phyloP scores from a whole-genome alignment of 257 asterid genomes.

The Craterostigma plantagineum region DNA sequence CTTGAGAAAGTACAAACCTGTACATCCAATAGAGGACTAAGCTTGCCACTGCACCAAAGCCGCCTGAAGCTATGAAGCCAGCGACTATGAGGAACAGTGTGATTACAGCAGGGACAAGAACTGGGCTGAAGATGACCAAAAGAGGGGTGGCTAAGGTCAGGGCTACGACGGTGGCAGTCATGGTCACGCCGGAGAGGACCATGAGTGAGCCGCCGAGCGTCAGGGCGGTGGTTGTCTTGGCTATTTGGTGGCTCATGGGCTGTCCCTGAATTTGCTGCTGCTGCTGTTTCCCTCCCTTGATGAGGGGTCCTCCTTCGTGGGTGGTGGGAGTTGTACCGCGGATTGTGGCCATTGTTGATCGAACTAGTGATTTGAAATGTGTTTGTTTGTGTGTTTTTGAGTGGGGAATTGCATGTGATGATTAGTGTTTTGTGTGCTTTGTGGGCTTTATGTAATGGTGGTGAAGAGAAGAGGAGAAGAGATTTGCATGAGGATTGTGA shows the following conservation, averaged over 20 bases:
- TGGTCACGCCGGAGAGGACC: constrained; percentile 66
- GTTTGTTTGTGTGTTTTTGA: not conserved
- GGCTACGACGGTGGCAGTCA: constrained; percentile 58
- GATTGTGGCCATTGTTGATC: not conserved
- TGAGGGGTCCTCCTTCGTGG: constrained; percentile 5
- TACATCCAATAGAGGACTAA: constrained; percentile 90
- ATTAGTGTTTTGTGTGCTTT: too few relatives aligned
- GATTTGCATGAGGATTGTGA: constrained; percentile 13
- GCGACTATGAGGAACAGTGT: constrained; percentile 37
- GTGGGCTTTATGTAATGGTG: not conserved
- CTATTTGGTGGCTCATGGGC: constrained; percentile 53
- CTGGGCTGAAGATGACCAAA: constrained; percentile 76
- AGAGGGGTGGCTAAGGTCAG: constrained; percentile 65
- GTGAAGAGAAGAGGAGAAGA: too few relatives aligned
- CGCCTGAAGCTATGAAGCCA: constrained; percentile 51
- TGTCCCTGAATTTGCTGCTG: constrained; percentile 22
- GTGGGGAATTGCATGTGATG: not conserved
- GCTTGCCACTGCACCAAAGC: constrained; percentile 61
- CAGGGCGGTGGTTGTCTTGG: constrained; percentile 76
- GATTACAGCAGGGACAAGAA: constrained; percentile 60
- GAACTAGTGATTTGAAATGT: too few relatives aligned
- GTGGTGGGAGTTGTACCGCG: too few relatives aligned
- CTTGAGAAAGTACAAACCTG: not conserved
- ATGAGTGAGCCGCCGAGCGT: constrained; percentile 71
- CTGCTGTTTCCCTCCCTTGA: too few relatives aligned